Percentiles rank a stretch among this genome's conserved stretches.
Evolutionary conservation across 164 flowering plant genomes (phyloP).

Genomic region (Cinnamomum micranthum): DNA sequence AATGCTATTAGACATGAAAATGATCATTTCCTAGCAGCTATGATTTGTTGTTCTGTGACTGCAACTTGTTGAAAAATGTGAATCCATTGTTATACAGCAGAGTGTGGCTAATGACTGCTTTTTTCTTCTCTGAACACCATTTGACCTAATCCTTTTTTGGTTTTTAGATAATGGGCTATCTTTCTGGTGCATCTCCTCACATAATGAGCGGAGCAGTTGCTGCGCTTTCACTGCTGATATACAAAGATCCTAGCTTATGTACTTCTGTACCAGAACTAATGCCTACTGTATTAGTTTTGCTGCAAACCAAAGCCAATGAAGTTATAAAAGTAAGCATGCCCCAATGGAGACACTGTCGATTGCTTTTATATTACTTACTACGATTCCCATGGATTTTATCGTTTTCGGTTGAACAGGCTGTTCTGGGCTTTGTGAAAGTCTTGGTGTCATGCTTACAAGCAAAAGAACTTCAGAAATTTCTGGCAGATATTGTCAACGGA

Average conservation of each 20-base stretch:
- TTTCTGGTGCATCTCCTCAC: slow-evolving; percentile 85
- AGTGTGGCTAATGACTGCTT: neutral
- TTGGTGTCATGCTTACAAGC: slow-evolving; percentile 64
- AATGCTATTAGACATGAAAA: neutral
- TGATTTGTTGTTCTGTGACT: neutral
- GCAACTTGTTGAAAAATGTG: neutral
- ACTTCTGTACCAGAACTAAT: slow-evolving; percentile 58
- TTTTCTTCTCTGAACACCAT: neutral
- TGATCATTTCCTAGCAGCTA: neutral
- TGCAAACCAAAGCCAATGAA: slow-evolving; percentile 65
- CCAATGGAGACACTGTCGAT: neutral
- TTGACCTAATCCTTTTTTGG: neutral
- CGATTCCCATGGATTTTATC: neutral
- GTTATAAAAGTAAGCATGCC: slow-evolving; percentile 61
- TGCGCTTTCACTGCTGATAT: slow-evolving; percentile 76
- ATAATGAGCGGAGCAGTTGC: slow-evolving; percentile 89
- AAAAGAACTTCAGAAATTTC: slow-evolving; percentile 56
- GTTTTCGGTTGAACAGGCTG: slow-evolving; percentile 53
- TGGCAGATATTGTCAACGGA: slow-evolving; percentile 47
- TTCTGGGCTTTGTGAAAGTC: slow-evolving; percentile 84
- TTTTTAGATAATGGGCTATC: slow-evolving; percentile 75
- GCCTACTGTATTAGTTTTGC: slow-evolving; percentile 61
- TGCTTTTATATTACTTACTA: neutral
- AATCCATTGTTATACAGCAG: too few relatives aligned
- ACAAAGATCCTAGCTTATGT: slow-evolving; percentile 52